Base-by-base conservation (phyloP, 1,284 basidiomycete species). In the Chondrostereum purpureum region DNA sequence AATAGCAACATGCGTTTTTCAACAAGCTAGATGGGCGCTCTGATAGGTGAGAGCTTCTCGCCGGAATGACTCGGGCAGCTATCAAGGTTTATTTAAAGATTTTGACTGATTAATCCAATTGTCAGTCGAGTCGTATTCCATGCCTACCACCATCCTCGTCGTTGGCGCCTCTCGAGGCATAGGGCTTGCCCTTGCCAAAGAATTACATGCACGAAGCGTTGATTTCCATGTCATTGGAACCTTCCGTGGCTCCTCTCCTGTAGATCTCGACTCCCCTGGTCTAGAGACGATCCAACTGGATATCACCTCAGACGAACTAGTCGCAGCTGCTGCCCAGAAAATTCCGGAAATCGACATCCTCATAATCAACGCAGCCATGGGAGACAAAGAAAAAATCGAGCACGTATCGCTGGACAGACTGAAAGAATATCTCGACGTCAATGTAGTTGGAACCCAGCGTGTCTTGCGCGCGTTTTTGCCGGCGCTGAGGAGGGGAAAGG, bases 401-500 rank as follows among this genome's bases (percentile, higher is more conserved):
- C 16, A 24, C 18, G 49, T 43, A 18, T 45, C 53, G 12, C 46
- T 49, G 6, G 43, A 38, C 2, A 44, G 44, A 3, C 41, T 54
- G 19, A 19, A 13, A 33, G 37, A 45, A 14, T 55, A 51, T 19
- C 40, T 55, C 13, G 23, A 42, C 35, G 39, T 44, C 2, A 55
- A 55, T 39, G 47, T 50, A 13, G 44, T 55, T 33, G 52, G 52
- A 14, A 45, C 52, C 8, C 53, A 55, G 22, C 49, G 53, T 34
- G 50, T 31, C 21, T 43, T 55, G 43, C 46, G 46, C 24, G 53
- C 50, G 16, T 46, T 55, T 39, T 50, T 55, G 19, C 53, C 53
- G 13, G 53, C 53, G 4, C 47, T 55, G 18, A 45, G 50, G 11
- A 47, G 45, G 6, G 35, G 46, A 17, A 22, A 35, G 17, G 44